Conservation (phyloP, 345 rosid species). For the Pugionium dolabratum region DNA sequence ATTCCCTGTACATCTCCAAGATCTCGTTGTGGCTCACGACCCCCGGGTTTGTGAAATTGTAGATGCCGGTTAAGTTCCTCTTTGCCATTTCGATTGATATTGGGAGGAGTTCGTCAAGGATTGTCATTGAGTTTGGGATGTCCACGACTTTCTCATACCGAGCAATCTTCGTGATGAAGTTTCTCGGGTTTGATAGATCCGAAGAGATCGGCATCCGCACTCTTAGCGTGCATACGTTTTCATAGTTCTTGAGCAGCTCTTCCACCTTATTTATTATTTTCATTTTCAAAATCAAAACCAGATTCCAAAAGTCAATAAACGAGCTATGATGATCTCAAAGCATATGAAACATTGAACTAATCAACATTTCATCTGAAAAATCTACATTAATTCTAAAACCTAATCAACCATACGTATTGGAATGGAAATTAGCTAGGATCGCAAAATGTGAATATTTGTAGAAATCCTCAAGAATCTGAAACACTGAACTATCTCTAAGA, state of each 20-base stretch:
- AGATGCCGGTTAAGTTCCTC: conserved; percentile 92
- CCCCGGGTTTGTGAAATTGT: conserved; percentile 86
- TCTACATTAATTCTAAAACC: neutral
- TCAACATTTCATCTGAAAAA: conserved; percentile 17
- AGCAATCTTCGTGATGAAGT: conserved; percentile 82
- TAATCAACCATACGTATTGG: neutral
- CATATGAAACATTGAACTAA: neutral
- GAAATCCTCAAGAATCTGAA: conserved; percentile 9
- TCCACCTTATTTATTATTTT: conserved; percentile 48
- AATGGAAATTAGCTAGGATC: neutral
- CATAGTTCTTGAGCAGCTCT: conserved; percentile 77
- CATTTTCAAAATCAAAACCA: conserved; percentile 12
- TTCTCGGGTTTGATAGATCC: conserved; percentile 77
- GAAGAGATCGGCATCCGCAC: conserved; percentile 96
- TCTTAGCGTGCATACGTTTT: conserved; percentile 80
- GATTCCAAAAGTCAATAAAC: conserved; percentile 4
- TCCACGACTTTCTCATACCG: conserved; percentile 81
- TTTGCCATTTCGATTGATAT: conserved; percentile 93
- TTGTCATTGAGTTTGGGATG: conserved; percentile 94
- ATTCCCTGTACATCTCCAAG: conserved; percentile 73
- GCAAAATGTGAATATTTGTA: neutral
- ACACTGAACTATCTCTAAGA: neutral
- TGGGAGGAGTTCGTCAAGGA: conserved; percentile 83
- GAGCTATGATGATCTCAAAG: neutral
- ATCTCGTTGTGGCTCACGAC: conserved; percentile 95